A percentile compares a stretch with the other conserved stretches of the same genome.
Conservation (phyloP, 306 rosid species). For the Cyclanthera cordifolia region DNA sequence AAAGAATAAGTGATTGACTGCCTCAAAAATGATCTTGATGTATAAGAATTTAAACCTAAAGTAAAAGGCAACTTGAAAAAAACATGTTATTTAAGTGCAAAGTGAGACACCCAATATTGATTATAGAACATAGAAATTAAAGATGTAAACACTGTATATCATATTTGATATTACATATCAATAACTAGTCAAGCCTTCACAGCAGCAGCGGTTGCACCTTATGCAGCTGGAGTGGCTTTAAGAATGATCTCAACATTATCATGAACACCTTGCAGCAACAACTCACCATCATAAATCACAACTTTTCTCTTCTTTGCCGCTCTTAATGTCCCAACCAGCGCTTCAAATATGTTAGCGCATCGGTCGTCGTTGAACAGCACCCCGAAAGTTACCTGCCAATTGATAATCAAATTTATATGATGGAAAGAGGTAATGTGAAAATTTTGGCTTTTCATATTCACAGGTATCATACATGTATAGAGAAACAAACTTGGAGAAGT, state of each 20-base stretch:
- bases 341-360: constrained; percentile 9
- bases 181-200: constrained; percentile 14
- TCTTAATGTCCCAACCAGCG: constrained; percentile 79
- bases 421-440: background rate
- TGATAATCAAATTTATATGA: background rate
- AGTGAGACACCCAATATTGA: too few relatives aligned
- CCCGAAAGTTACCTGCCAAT: constrained; percentile 71
- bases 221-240: constrained; percentile 33
- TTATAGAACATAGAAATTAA: constrained; percentile 2
- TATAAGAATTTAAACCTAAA: background rate
- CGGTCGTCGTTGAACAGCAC: constrained; percentile 27
- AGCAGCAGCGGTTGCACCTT: constrained; percentile 13
- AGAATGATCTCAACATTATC: constrained; percentile 82
- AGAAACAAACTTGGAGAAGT: background rate
- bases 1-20: background rate
- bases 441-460: background rate
- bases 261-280: constrained; percentile 89
- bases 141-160: background rate
- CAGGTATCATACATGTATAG: background rate
- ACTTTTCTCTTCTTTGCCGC: constrained; percentile 71
- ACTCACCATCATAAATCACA: constrained; percentile 68
- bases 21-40: background rate
- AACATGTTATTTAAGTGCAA: background rate
- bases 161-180: background rate
- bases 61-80: background rate